Conservation (phyloP, 208 protist genomes). For the Acanthamoeba rhysodes region DNA sequence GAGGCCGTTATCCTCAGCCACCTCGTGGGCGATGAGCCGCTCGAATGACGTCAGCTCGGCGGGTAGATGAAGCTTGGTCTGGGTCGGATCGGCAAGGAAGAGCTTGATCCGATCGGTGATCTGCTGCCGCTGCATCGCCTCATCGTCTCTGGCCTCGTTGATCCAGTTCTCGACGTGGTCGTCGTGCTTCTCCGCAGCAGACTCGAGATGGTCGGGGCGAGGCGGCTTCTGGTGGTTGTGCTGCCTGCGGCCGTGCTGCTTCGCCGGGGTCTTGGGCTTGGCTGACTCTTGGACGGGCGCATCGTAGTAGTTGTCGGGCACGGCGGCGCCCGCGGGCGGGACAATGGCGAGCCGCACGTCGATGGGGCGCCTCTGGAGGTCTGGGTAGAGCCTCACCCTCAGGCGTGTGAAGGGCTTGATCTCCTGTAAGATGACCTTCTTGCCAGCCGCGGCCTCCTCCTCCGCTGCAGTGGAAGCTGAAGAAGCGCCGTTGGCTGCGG, state of each 20-base stretch:
- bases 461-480: neutral
- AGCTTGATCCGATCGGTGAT: neutral
- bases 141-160: neutral
- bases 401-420: conserved; percentile 74
- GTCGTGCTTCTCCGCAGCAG: neutral
- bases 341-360: conserved; percentile 49
- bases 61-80: conserved; percentile 28
- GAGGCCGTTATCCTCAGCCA: conserved; percentile 26
- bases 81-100: conserved; percentile 18
- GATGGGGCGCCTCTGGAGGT: conserved; percentile 68
- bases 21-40: conserved; percentile 40
- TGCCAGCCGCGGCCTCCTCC: neutral
- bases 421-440: conserved; percentile 46
- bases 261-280: conserved; percentile 14
- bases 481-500: neutral
- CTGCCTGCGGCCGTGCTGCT: conserved; percentile 40
- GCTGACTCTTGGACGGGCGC: neutral
- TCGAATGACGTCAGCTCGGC: conserved; percentile 68
- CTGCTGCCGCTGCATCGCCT: neutral
- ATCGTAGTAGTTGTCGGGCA: conserved; percentile 44
- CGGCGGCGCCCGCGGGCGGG: conserved; percentile 5
- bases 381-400: conserved; percentile 64
- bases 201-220: neutral
- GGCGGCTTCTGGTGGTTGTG: neutral
- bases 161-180: neutral